Evolutionary conservation across 495 filamentous ascomycete species (phyloP), one percentile per base, ranked within the genome.

Genomic region (Annulohypoxylon nitens): DNA sequence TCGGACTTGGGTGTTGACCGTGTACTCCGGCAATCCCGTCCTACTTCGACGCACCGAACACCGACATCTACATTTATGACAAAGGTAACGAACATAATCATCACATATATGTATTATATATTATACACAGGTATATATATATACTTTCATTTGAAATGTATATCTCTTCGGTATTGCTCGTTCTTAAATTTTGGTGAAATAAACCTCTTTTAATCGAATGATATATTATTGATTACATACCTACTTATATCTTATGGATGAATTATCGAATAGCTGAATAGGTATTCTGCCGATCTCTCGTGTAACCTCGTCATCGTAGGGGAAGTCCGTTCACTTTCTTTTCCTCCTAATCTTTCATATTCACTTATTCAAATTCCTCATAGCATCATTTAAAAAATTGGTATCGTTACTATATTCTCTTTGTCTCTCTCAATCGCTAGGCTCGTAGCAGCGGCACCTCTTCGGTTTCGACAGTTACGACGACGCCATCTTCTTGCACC

Each of bases 1-100:
- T 69, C 70, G 67, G 70, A 69, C 70, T 64, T 53, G 66, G 9
- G 47, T 45, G 50, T 41, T 55, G 26, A 51, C 65, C 64, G 64
- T 58, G 25, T 26, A 20, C 30, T 54, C 33, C 16, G 37, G 59
- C 9, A 39, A 12, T 43, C 39, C 39, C 39, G 39, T 43, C 39
- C 4, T n/a, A 4, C 39, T 43, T 43, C 12, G 39, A 43, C 12
- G 12, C 14, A 59, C 61, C 70, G 67, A 69, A 65, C 58, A 36
- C 61, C 65, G 65, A 61, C 2, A 20, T 5, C n/a, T 3, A 51
- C 20, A 8, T 11, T 5, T 23, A 23, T 23, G 20, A 23, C 20
- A 23, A 23, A 23, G 20, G 20, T 23, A 23, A 23, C 1, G 20
- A 23, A 23, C 20, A 23, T 23, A 23, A 23, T 23, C 20, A 23